Conservation (phyloP, 2,329 filamentous ascomycete genomes). For the Aspergillus fumigatus region DNA sequence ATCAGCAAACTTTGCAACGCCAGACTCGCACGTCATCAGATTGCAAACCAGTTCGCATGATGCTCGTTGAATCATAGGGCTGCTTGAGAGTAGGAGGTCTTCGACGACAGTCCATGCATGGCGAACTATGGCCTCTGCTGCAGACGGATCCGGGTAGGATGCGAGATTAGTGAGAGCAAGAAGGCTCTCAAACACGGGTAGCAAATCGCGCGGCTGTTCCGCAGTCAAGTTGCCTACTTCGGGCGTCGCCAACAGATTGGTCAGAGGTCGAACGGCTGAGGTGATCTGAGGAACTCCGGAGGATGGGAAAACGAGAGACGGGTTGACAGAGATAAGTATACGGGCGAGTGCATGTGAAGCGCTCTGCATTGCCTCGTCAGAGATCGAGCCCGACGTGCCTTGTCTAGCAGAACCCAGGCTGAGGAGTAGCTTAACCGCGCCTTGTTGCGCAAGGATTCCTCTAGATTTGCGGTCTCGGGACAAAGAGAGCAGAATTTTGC, state of each 20-base stretch:
- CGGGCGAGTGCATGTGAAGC: slow-evolving; percentile 78
- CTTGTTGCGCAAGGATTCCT: slow-evolving; percentile 82
- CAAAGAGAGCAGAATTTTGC: slow-evolving; percentile 72
- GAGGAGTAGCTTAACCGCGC: slow-evolving; percentile 81
- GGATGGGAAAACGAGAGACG: slow-evolving; percentile 75
- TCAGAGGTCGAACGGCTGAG: slow-evolving; percentile 77
- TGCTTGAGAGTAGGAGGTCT: slow-evolving; percentile 73
- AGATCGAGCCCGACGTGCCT: slow-evolving; percentile 35
- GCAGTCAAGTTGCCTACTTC: slow-evolving; percentile 49
- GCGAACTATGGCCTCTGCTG: slow-evolving; percentile 68
- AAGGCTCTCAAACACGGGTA: slow-evolving; percentile 85
- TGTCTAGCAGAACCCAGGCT: slow-evolving; percentile 53
- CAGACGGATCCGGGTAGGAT: slow-evolving; percentile 48
- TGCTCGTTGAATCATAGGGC: slow-evolving; percentile 72
- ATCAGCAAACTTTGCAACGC: slow-evolving; percentile 45
- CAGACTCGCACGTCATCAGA: slow-evolving; percentile 50
- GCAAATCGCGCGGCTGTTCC: slow-evolving; percentile 63
- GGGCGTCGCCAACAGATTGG: slow-evolving; percentile 66
- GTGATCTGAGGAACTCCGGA: slow-evolving; percentile 66
- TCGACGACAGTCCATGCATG: slow-evolving; percentile 72
- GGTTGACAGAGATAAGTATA: slow-evolving; percentile 82
- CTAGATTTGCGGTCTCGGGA: slow-evolving; percentile 70
- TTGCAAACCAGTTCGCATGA: slow-evolving; percentile 90
- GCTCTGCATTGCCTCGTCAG: slow-evolving; percentile 46
- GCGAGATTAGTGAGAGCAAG: slow-evolving; percentile 93